phyloP scores from a whole-genome alignment of 768 basidiomycete genomes.

The Hygrocybe coccinea region DNA sequence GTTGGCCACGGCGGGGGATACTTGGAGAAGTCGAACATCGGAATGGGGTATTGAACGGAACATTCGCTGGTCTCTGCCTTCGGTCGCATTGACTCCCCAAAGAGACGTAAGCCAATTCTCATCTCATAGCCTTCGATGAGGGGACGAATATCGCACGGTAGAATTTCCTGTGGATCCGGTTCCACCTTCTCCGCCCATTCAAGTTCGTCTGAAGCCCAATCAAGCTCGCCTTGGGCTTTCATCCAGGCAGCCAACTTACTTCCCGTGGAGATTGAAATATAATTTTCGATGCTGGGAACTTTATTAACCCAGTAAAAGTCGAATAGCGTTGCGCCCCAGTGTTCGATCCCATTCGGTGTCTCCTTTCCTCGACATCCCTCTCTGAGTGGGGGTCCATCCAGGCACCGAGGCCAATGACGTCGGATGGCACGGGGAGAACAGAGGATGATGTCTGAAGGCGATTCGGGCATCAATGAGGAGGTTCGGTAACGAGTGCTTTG shows the following conservation, averaged over 20 bases:
- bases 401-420: conserved; percentile 3
- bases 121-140: conserved; percentile 20
- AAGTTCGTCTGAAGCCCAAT: conserved; percentile 30
- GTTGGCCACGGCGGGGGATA: conserved; percentile 42
- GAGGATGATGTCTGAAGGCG: too few relatives aligned
- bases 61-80: background rate
- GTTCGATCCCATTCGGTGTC: conserved; percentile 26
- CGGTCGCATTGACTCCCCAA: background rate
- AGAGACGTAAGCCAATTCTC: conserved; percentile 4
- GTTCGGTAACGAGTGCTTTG: too few relatives aligned
- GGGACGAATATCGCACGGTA: conserved; percentile 25
- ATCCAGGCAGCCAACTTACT: conserved; percentile 34
- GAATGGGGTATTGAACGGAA: background rate
- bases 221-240: conserved; percentile 31
- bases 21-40: conserved; percentile 29
- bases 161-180: conserved; percentile 29
- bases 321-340: conserved; percentile 42
- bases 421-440: too few relatives aligned
- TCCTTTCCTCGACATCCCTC: conserved; percentile 25
- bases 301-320: conserved; percentile 37
- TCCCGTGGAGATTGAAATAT: conserved; percentile 21
- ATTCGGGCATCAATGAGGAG: too few relatives aligned
- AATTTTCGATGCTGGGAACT: conserved; percentile 18
- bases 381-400: conserved; percentile 20
- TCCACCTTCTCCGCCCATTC: conserved; percentile 19